Percentiles rank a stretch among this genome's conserved stretches.
Conservation (phyloP, 2,329 filamentous ascomycete species). For the Trichoderma atroviride region DNA sequence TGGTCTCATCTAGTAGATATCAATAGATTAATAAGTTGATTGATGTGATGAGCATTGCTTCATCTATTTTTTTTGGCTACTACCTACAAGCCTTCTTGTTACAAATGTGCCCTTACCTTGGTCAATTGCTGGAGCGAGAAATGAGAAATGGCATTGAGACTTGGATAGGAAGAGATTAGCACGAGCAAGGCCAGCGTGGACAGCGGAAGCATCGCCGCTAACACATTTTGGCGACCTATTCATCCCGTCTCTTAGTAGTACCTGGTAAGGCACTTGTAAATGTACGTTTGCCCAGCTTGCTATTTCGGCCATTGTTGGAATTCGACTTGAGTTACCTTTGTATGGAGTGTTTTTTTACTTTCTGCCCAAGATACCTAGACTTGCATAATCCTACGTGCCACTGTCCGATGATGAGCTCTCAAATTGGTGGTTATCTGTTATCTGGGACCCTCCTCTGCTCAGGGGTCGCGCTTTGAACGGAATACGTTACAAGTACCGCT, state of each 20-base stretch:
- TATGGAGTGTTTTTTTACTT: no score
- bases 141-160: neutral
- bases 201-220: neutral
- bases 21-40: neutral
- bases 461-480: slow-evolving; percentile 11
- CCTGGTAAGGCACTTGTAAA: neutral
- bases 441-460: neutral
- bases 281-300: neutral
- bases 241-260: neutral
- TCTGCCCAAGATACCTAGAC: neutral
- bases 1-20: neutral
- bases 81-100: neutral
- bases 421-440: neutral
- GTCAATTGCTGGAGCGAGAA: neutral
- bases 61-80: neutral
- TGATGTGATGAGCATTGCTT: neutral
- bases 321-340: no score
- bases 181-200: neutral
- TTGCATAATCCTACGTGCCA: neutral
- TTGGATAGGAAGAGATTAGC: neutral
- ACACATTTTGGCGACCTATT: neutral
- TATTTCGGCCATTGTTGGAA: neutral
- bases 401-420: neutral
- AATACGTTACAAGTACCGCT: neutral
- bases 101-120: neutral